Base-by-base conservation (phyloP, 345 rosid species). In the Eucalyptus victrix region DNA sequence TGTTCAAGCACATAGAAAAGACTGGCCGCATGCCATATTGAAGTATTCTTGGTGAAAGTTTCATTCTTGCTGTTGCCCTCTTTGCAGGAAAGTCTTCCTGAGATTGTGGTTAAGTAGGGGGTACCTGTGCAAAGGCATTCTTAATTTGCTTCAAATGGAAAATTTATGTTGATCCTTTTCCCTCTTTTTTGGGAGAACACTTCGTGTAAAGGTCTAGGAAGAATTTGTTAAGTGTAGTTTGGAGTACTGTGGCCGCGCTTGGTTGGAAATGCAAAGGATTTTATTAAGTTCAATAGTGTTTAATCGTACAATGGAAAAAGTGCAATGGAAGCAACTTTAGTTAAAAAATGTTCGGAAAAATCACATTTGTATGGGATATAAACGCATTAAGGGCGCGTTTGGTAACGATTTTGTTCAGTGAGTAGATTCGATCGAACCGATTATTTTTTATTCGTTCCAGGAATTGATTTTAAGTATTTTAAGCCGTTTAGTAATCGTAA, bases 361-460 rank as follows among this genome's bases (percentile, higher is more conserved):
- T 72, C 80, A 34, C 7, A 18, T 5, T 18, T 65, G 2, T n/a
- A 15, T 2, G 7, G 40, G 60, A 53, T 53, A 53, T 18, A 19
- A 53, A 0, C 0, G 5, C 4, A 19, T 3, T 53, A 1, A 53
- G n/a, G n/a, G n/a, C n/a, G n/a, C n/a, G n/a, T n/a, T n/a, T n/a
- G n/a, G n/a, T n/a, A n/a, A n/a, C n/a, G n/a, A n/a, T n/a, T n/a
- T n/a, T n/a, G n/a, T n/a, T n/a, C n/a, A n/a, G n/a, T n/a, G n/a
- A n/a, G n/a, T n/a, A n/a, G n/a, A n/a, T n/a, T n/a, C n/a, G n/a
- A n/a, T n/a, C n/a, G n/a, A n/a, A n/a, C n/a, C n/a, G n/a, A n/a
- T n/a, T n/a, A n/a, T n/a, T n/a, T n/a, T n/a, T n/a, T n/a, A n/a
- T n/a, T n/a, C n/a, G n/a, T n/a, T n/a, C n/a, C n/a, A n/a, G n/a